phyloP scores from a whole-genome alignment of 1,284 basidiomycete genomes.

The Erythrobasidium hasegawianum region DNA sequence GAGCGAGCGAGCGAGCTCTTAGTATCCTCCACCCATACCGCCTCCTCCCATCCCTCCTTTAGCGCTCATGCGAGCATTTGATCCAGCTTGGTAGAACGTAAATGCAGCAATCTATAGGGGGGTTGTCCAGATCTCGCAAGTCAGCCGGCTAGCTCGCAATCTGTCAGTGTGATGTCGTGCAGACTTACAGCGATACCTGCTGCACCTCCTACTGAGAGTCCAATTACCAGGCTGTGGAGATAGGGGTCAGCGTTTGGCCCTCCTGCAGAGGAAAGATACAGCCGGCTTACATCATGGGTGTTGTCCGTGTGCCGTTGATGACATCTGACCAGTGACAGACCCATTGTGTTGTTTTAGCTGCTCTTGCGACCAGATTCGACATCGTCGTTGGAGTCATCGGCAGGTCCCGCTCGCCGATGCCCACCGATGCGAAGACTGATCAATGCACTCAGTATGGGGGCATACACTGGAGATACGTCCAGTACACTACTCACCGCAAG shows the following conservation, averaged over 20 bases:
- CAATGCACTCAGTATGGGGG: too few relatives aligned
- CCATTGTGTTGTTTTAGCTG: constrained; percentile 11
- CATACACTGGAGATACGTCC: too few relatives aligned
- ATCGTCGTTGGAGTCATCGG: not conserved
- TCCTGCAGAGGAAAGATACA: not conserved
- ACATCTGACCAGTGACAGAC: constrained; percentile 26
- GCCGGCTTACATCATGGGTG: constrained; percentile 15
- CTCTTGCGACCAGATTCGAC: constrained; percentile 13
- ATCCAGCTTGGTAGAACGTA: constrained; percentile 29
- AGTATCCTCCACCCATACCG: not conserved
- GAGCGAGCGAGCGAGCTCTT: not conserved
- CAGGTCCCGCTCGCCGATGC: not conserved
- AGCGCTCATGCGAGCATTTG: constrained; percentile 8
- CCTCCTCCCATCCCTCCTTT: not conserved
- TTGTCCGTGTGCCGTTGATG: constrained; percentile 13
- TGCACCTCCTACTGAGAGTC: constrained; percentile 17
- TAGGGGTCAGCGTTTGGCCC: not conserved
- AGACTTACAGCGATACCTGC: constrained; percentile 22
- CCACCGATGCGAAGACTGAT: too few relatives aligned
- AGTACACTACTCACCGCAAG: too few relatives aligned
- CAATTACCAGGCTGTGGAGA: constrained; percentile 7
- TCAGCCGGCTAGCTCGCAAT: not conserved
- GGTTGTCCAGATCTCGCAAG: too few relatives aligned
- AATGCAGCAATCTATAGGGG: constrained; percentile 16
- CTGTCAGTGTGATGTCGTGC: not conserved